Evolutionary conservation across 495 filamentous ascomycete genomes (phyloP).

Genomic region (Talaromyces stipitatus): DNA sequence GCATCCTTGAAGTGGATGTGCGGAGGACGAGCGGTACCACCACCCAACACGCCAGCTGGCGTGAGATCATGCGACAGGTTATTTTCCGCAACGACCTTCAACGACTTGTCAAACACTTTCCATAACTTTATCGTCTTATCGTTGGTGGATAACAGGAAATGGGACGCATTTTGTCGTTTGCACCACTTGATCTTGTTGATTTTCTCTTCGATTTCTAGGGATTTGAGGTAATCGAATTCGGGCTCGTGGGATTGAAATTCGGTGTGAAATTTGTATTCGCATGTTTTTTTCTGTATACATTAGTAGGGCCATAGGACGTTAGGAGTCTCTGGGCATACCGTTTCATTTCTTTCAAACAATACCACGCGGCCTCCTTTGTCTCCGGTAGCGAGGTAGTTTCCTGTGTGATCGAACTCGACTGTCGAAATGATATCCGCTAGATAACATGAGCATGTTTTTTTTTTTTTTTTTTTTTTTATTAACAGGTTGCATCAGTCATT

Average conservation of each 20-base stretch:
- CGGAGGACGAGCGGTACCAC: constrained; percentile 65
- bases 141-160: constrained; percentile 97
- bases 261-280: constrained; percentile 99
- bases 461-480: too few relatives aligned
- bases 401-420: constrained; percentile 97
- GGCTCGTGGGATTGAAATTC: constrained; percentile 99
- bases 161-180: constrained; percentile 91
- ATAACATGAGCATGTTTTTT: too few relatives aligned
- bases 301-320: too few relatives aligned
- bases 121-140: constrained; percentile 99
- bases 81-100: constrained; percentile 98
- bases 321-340: constrained; percentile 56
- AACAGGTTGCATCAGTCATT: constrained; percentile 1
- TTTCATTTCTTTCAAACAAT: constrained; percentile 95
- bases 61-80: constrained; percentile 94
- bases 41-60: constrained; percentile 62
- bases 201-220: constrained; percentile 98
- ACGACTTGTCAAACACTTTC: constrained; percentile 99
- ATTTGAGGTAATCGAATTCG: constrained; percentile 98
- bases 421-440: constrained; percentile 99
- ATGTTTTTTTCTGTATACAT: constrained; percentile 85
- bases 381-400: constrained; percentile 95
- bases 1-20: constrained; percentile 70
- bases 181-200: constrained; percentile 99
- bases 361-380: constrained; percentile 97